phyloP scores from a whole-genome alignment of 1,284 basidiomycete species.

The Hymenochaete sp. region DNA sequence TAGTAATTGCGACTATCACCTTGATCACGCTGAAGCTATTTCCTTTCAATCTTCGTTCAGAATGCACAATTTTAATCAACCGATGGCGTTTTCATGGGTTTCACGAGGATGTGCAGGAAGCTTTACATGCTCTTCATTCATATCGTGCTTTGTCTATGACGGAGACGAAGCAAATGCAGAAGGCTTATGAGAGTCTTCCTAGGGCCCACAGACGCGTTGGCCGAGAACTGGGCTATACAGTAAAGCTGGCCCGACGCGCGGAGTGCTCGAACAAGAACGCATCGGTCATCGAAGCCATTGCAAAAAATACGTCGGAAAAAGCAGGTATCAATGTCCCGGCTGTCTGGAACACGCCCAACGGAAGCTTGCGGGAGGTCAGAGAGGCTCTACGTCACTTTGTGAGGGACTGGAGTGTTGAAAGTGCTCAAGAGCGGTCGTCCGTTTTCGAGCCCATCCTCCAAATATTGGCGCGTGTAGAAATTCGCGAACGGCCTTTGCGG shows the following conservation, averaged over 20 bases:
- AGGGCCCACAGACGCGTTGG: slow-evolving; percentile 40
- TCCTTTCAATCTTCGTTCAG: too few species aligned
- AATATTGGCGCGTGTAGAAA: slow-evolving; percentile 28
- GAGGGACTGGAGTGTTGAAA: slow-evolving; percentile 57
- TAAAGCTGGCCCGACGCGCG: slow-evolving; percentile 39
- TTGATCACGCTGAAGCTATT: slow-evolving; percentile 8
- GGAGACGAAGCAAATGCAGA: slow-evolving; percentile 31
- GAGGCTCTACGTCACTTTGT: slow-evolving; percentile 59
- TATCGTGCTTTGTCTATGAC: slow-evolving; percentile 25
- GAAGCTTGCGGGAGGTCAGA: slow-evolving; percentile 36
- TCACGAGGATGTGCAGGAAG: slow-evolving; percentile 1
- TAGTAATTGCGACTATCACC: slow-evolving; percentile 5
- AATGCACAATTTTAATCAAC: background rate
- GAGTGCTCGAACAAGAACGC: slow-evolving; percentile 40
- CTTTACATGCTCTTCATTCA: slow-evolving; percentile 2
- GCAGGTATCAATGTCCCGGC: slow-evolving; percentile 16
- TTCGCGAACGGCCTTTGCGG: slow-evolving; percentile 24
- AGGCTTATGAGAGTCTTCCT: slow-evolving; percentile 31
- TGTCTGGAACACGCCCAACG: background rate
- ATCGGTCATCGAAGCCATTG: slow-evolving; percentile 38
- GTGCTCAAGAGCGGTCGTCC: slow-evolving; percentile 38
- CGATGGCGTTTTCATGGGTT: background rate
- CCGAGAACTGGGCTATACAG: slow-evolving; percentile 43
- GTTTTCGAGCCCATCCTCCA: slow-evolving; percentile 50
- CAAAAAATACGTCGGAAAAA: slow-evolving; percentile 30